Conservation (phyloP, 352 stramenopile species). For the Peronospora destructor region DNA sequence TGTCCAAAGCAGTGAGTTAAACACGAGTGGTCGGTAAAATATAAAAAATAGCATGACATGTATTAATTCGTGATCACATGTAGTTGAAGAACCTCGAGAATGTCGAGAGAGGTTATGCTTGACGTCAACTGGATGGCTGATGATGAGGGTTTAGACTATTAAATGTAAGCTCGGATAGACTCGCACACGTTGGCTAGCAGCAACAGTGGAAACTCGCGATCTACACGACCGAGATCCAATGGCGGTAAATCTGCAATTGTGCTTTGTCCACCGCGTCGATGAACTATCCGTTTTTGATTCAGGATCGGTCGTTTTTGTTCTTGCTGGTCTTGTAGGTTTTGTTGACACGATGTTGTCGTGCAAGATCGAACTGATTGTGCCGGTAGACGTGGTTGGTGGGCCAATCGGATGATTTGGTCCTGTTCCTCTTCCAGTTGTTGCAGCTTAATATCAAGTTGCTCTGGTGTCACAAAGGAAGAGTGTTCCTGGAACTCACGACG, state of each 20-base stretch:
- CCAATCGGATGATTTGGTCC: conserved; percentile 23
- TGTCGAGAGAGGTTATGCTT: no score
- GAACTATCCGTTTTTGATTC: conserved; percentile 3
- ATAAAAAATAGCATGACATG: no score
- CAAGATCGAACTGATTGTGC: background rate
- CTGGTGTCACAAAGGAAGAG: background rate
- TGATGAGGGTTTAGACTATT: background rate
- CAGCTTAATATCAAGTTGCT: conserved; percentile 17
- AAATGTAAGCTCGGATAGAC: conserved; percentile 17
- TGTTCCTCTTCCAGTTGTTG: conserved; percentile 26
- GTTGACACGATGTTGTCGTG: background rate
- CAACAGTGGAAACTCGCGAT: conserved; percentile 25
- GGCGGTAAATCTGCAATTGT: conserved; percentile 2
- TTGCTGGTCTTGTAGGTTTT: background rate
- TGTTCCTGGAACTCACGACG: background rate
- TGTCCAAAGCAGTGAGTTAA: no score
- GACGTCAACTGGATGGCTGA: no score
- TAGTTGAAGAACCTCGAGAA: no score
- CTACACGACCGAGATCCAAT: conserved; percentile 12
- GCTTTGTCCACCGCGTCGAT: conserved; percentile 7
- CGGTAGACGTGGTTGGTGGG: conserved; percentile 9
- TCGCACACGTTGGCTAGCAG: conserved; percentile 33
- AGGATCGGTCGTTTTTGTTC: background rate
- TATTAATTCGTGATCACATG: no score
- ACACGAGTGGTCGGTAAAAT: no score